These are phyloP conservation scores for Stemphylium vesicarium DNA, from an alignment of 2,329 filamentous ascomycete genomes.

Conservation along the genomic window DNA sequence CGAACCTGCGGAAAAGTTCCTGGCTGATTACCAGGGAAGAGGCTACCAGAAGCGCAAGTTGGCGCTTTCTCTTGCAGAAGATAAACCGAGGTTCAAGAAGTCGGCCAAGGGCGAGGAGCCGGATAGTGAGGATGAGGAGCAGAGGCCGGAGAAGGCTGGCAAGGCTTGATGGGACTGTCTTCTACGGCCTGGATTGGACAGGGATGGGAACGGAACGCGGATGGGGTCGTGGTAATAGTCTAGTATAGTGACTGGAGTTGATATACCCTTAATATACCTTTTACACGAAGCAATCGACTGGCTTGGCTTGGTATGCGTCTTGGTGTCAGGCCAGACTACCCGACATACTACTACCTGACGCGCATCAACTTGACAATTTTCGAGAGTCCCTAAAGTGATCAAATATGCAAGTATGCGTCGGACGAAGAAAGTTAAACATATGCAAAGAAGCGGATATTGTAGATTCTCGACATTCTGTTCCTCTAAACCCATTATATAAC, in stretches of 20 bases:
- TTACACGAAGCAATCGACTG: too few relatives aligned
- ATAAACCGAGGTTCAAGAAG: conserved; percentile 42
- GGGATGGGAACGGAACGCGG: too few relatives aligned
- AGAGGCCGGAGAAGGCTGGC: conserved; percentile 13
- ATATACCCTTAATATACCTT: too few relatives aligned
- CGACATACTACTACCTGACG: too few relatives aligned
- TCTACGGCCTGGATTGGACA: too few relatives aligned
- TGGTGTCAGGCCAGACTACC: too few relatives aligned
- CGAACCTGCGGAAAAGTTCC: conserved; percentile 61
- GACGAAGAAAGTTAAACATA: background rate
- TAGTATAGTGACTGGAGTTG: too few relatives aligned
- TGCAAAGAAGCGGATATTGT: background rate
- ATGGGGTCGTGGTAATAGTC: too few relatives aligned
- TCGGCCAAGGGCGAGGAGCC: conserved; percentile 24
- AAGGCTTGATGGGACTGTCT: conserved; percentile 1
- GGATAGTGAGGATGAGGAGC: conserved; percentile 37
- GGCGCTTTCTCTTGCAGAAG: conserved; percentile 32
- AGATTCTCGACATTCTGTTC: background rate
- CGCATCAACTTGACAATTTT: too few relatives aligned
- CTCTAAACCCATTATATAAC: conserved; percentile 8
- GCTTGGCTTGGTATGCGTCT: too few relatives aligned
- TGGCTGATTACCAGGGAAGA: conserved; percentile 26
- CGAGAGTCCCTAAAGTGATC: too few relatives aligned
- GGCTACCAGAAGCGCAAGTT: conserved; percentile 26
- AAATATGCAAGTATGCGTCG: too few relatives aligned